Evolutionary conservation across 345 rosid genomes (phyloP).

Genomic region (Jatropha curcas): DNA sequence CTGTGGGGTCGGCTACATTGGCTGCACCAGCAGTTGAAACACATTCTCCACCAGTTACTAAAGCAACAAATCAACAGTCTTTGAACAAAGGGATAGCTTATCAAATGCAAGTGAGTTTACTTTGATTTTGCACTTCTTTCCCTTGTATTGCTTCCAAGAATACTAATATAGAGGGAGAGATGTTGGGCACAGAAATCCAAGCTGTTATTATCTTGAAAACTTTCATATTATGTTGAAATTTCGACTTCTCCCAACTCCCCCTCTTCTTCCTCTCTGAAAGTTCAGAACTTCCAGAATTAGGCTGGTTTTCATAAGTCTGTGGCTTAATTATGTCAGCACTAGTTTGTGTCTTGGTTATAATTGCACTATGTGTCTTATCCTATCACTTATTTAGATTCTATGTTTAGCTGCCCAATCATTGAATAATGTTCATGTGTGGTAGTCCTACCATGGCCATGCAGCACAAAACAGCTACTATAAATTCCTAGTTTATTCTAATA

Average conservation of each 20-base stretch:
- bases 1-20: not conserved
- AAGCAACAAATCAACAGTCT: slow-evolving; percentile 24
- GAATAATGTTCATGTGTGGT: not conserved
- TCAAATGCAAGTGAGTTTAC: slow-evolving; percentile 33
- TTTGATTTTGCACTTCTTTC: slow-evolving; percentile 1
- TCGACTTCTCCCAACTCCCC: not conserved
- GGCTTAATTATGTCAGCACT: too few relatives aligned
- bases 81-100: slow-evolving; percentile 22
- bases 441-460: not conserved
- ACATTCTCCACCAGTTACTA: not conserved
- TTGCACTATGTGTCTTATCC: not conserved
- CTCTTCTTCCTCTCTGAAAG: not conserved
- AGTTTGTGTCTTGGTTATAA: not conserved
- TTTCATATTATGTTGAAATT: not conserved
- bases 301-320: not conserved
- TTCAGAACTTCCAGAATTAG: not conserved
- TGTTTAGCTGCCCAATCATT: not conserved
- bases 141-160: slow-evolving; percentile 4
- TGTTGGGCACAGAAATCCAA: not conserved
- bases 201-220: not conserved
- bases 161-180: not conserved
- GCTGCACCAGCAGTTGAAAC: slow-evolving; percentile 15
- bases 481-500: not conserved
- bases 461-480: not conserved
- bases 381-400: not conserved